Evolutionary conservation across 225 moss, liverwort and hornwort species (phyloP), one percentile per base, ranked within the genome.

Genomic region (Physcomitrellopsis africana): DNA sequence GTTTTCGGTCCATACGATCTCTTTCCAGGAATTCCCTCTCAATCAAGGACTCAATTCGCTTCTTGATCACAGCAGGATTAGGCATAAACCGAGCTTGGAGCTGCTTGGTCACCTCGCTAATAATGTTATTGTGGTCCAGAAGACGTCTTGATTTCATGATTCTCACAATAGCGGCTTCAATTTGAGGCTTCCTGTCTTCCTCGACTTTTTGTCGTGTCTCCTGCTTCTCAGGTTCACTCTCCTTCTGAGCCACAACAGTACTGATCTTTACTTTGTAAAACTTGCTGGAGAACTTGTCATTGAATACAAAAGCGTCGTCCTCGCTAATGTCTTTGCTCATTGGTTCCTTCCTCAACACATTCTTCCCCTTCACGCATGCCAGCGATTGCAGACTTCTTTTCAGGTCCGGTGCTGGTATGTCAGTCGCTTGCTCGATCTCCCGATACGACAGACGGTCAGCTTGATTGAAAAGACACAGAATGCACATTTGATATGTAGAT

Each of bases 21-120:
- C 88, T 88, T 85, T 88, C 88, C 85, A 88, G 76, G 60, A 88
- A 88, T 60, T 88, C 88, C 60, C 88, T 85, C 78, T 88, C 88
- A 74, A 88, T 88, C 69, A 88, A 60, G 7, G 88, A 88, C 62
- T 88, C 88, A 70, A 88, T 88, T 22, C 88, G 85, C 67, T 88
- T 88, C 76, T 88, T 88, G 81, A 88, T 88, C 78, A 88, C 88
- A 49, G 88, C 88, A 66, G 88, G 88, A 67, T 88, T 88, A 22
- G 88, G 88, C 80, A 88, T 81, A 45, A 88, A 88, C 42, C 88
- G 88, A 70, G 83, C 85, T 85, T 88, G 88, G 13, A 88, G 83
- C 63, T 88, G 88, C 78, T 88, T 88, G 5, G 88, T 88, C 66
- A 88, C 88, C 73, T 88, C 88, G 63, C 88, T 88, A 66, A 88